Evolutionary conservation across 2,329 filamentous ascomycete species (phyloP).

Genomic region (Mycogone perniciosa): DNA sequence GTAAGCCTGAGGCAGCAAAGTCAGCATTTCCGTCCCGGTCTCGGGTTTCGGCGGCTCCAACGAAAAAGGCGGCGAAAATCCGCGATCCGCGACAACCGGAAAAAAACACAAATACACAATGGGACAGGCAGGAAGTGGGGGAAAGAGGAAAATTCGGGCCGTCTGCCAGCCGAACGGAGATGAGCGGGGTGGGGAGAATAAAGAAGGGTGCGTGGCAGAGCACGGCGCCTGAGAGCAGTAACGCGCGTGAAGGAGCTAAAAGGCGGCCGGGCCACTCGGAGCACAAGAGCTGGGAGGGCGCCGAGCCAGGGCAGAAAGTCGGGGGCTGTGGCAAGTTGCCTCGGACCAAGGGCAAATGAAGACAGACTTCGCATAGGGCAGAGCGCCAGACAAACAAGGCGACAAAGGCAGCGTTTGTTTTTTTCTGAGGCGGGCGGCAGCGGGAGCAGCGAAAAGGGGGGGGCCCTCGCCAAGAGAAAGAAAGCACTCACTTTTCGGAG

Average conservation of each 20-base stretch:
- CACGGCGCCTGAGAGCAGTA: slow-evolving; percentile 5
- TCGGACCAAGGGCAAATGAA: neutral
- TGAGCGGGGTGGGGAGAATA: slow-evolving; percentile 7
- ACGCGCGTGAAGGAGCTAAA: slow-evolving; percentile 3
- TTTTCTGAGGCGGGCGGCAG: neutral
- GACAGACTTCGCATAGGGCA: neutral
- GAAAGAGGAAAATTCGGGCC: slow-evolving; percentile 5
- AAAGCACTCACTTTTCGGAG: slow-evolving; percentile 49
- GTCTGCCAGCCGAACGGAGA: slow-evolving; percentile 11
- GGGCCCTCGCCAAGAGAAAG: slow-evolving; percentile 6
- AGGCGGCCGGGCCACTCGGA: slow-evolving; percentile 13
- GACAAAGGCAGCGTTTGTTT: neutral
- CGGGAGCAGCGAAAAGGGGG: neutral
- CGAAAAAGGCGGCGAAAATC: neutral
- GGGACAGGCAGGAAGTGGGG: neutral
- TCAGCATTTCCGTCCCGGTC: slow-evolving; percentile 21
- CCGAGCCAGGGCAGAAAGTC: neutral
- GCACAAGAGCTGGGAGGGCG: slow-evolving; percentile 2
- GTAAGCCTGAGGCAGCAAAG: slow-evolving; percentile 36
- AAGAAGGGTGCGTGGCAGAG: slow-evolving; percentile 3
- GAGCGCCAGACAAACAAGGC: neutral
- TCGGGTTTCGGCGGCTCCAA: slow-evolving; percentile 17
- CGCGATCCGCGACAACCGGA: slow-evolving; percentile 5
- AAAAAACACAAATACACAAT: neutral
- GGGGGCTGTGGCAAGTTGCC: neutral